A percentile compares a stretch with the other conserved stretches of the same genome.
Conservation (phyloP, 2,329 filamentous ascomycete genomes). For the Fusarium redolens region DNA sequence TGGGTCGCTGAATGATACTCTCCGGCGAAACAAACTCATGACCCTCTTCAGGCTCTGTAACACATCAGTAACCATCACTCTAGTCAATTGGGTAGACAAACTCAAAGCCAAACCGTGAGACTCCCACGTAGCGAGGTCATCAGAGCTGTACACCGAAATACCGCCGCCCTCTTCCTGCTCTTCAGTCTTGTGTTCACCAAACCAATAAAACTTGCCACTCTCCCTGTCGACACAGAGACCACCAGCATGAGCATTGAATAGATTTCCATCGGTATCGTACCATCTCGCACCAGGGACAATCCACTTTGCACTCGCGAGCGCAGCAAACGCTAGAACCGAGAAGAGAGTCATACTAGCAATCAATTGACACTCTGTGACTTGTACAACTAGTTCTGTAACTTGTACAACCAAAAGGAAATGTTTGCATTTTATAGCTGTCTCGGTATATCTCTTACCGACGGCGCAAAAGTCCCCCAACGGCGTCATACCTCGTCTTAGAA, state of each 20-base stretch:
- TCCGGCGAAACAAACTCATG: slow-evolving; percentile 66
- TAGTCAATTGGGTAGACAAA: slow-evolving; percentile 41
- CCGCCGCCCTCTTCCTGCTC: slow-evolving; percentile 70
- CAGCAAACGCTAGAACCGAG: slow-evolving; percentile 22
- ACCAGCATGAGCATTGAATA: slow-evolving; percentile 72
- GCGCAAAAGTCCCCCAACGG: not conserved
- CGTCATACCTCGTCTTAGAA: slow-evolving; percentile 11
- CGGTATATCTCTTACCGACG: slow-evolving; percentile 27
- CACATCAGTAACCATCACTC: accelerated
- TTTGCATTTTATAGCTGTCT: slow-evolving; percentile 19
- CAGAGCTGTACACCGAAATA: slow-evolving; percentile 69
- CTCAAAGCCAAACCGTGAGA: slow-evolving; percentile 66
- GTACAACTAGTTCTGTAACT: too few species aligned
- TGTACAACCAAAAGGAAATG: not conserved
- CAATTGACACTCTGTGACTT: not conserved
- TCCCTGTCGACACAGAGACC: slow-evolving; percentile 64
- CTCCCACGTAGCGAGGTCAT: slow-evolving; percentile 70
- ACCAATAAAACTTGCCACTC: slow-evolving; percentile 68
- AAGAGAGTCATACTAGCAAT: not conserved
- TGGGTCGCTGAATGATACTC: slow-evolving; percentile 71
- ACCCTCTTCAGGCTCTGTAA: slow-evolving; percentile 60
- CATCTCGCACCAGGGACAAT: slow-evolving; percentile 72
- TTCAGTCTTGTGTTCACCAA: slow-evolving; percentile 71
- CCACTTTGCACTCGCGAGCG: slow-evolving; percentile 51
- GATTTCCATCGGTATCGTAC: slow-evolving; percentile 68